Percentiles rank a stretch among this genome's conserved stretches.
Evolutionary conservation across 2,329 filamentous ascomycete species (phyloP).

Genomic region (Diplocarpon rosae): DNA sequence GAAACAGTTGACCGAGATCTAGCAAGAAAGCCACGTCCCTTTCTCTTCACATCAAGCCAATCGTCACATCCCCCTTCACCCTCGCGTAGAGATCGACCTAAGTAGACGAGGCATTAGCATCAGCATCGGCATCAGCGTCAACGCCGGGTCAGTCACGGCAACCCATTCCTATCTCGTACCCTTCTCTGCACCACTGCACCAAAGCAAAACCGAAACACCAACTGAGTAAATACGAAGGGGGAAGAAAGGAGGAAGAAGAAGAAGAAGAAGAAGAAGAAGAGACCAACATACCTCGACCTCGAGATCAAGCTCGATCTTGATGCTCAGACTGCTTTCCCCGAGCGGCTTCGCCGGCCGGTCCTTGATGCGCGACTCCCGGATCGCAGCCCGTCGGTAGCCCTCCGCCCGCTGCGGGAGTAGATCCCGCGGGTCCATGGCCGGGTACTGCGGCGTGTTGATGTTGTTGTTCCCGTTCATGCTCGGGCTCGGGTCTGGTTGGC

Average conservation of each 20-base stretch:
- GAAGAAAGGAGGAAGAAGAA: no score
- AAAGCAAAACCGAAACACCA: no score
- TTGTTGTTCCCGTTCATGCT: neutral
- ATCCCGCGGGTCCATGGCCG: neutral
- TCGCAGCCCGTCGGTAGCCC: slow-evolving; percentile 6
- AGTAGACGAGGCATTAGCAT: slow-evolving; percentile 4
- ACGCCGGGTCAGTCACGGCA: no score
- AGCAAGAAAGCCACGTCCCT: no score
- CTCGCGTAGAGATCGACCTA: slow-evolving; percentile 19
- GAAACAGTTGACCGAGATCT: no score
- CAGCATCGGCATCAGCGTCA: no score
- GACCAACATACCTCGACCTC: slow-evolving; percentile 21
- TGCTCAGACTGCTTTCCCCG: slow-evolving; percentile 10
- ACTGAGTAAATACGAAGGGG: no score
- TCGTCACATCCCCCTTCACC: slow-evolving; percentile 25
- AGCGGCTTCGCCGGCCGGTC: slow-evolving; percentile 24
- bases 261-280: no score
- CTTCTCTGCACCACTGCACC: no score
- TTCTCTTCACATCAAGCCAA: slow-evolving; percentile 26
- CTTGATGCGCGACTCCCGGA: slow-evolving; percentile 26
- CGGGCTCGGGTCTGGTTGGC: no score
- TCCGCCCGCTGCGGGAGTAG: slow-evolving; percentile 1
- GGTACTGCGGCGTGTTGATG: slow-evolving; percentile 1
- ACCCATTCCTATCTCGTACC: no score
- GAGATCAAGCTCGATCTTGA: slow-evolving; percentile 27